Conservation (phyloP, 1,284 basidiomycete genomes). For the Rhodotorula sp. region DNA sequence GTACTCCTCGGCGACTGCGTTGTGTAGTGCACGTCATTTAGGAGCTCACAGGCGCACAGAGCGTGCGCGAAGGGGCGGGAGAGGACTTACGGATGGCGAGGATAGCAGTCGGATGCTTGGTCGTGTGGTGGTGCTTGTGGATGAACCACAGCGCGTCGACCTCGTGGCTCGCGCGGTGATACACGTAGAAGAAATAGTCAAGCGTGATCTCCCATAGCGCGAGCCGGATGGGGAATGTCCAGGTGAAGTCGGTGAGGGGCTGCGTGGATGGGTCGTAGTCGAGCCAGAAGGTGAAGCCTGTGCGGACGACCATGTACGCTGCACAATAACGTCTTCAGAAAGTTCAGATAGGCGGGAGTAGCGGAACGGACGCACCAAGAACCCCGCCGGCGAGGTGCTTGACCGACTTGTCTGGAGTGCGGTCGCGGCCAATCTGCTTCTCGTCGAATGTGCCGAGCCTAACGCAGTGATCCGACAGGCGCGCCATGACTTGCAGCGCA, state of each 20-base stretch:
- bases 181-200: conserved; percentile 34
- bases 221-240: conserved; percentile 24
- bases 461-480: conserved; percentile 8
- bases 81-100: background rate
- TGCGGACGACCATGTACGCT: conserved; percentile 33
- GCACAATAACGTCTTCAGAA: too few relatives aligned
- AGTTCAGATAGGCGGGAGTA: background rate
- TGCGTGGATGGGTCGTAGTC: conserved; percentile 17
- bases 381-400: conserved; percentile 14
- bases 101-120: conserved; percentile 19
- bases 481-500: background rate
- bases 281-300: conserved; percentile 15
- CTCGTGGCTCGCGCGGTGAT: conserved; percentile 31
- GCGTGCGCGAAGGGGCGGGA: too few relatives aligned
- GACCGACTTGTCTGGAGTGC: conserved; percentile 27
- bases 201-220: conserved; percentile 27
- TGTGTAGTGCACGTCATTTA: too few relatives aligned
- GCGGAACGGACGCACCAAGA: background rate
- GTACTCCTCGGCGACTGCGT: conserved; percentile 24
- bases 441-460: conserved; percentile 29
- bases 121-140: conserved; percentile 21
- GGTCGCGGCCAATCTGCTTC: conserved; percentile 30
- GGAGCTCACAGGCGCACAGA: too few relatives aligned
- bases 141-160: conserved; percentile 31
- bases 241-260: conserved; percentile 12